phyloP scores from a whole-genome alignment of 257 asterid genomes.

The Solanum chmielewskii region DNA sequence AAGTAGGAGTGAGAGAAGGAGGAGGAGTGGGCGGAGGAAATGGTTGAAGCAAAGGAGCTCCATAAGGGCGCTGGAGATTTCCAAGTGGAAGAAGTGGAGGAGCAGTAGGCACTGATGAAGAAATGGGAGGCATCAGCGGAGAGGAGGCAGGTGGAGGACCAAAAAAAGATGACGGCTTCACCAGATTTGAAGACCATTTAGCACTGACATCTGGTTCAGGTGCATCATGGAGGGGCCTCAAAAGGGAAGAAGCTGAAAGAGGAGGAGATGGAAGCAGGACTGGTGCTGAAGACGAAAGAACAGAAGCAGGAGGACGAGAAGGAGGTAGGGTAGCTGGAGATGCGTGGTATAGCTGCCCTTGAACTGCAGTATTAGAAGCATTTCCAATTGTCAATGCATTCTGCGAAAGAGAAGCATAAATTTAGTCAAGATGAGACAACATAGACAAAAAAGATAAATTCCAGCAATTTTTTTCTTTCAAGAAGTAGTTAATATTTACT shows the following conservation, averaged over 20 bases:
- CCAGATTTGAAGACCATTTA: conserved; percentile 53
- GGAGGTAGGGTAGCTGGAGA: conserved; percentile 28
- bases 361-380: conserved; percentile 34
- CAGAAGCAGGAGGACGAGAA: conserved; percentile 30
- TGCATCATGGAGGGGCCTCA: conserved; percentile 48
- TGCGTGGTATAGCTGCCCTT: conserved; percentile 41
- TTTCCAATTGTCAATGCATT: conserved; percentile 47
- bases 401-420: conserved; percentile 26
- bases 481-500: neutral
- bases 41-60: conserved; percentile 96
- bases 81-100: conserved; percentile 64
- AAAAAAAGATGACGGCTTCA: conserved; percentile 80
- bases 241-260: conserved; percentile 35
- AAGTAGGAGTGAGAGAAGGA: conserved; percentile 72
- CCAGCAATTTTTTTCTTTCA: neutral
- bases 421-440: neutral
- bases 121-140: conserved; percentile 48
- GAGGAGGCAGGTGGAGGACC: conserved; percentile 58
- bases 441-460: neutral
- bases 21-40: conserved; percentile 99
- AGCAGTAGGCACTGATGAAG: conserved; percentile 66
- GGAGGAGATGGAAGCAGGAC: conserved; percentile 36
- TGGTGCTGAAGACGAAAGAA: conserved; percentile 31
- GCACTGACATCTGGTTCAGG: conserved; percentile 28
- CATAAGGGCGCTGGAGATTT: conserved; percentile 63